A percentile compares a stretch with the other conserved stretches of the same genome.
phyloP scores from a whole-genome alignment of 75 land plant genomes.

The Adiantum capillusveneris region DNA sequence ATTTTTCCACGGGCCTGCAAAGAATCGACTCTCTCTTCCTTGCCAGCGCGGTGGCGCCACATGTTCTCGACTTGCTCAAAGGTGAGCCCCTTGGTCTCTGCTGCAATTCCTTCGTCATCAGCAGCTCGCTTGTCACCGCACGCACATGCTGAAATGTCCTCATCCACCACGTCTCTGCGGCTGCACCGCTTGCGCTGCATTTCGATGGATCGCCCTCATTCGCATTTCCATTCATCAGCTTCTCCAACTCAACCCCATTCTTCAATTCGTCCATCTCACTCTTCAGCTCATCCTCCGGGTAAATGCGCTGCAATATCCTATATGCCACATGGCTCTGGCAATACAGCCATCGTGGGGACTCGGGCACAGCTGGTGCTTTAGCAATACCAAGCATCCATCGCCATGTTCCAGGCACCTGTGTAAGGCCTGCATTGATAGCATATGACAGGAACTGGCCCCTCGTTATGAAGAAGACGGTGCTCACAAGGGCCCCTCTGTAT shows the following conservation, averaged over 20 bases:
- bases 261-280: conserved; percentile 43
- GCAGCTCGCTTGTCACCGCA: conserved; percentile 8
- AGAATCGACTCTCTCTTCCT: too few species aligned
- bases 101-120: conserved; percentile 20
- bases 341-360: conserved; percentile 81
- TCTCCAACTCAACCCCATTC: conserved; percentile 40
- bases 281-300: conserved; percentile 46
- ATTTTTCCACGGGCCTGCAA: too few species aligned
- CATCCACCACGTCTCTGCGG: not conserved
- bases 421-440: conserved; percentile 31
- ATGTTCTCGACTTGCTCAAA: conserved; percentile 80
- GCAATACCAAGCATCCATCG: conserved; percentile 83
- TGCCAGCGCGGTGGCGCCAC: conserved; percentile 29
- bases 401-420: conserved; percentile 61
- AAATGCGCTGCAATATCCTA: conserved; percentile 41
- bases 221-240: not conserved
- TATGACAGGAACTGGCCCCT: conserved; percentile 41
- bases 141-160: not conserved
- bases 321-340: conserved; percentile 45
- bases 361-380: conserved; percentile 72
- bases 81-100: conserved; percentile 77
- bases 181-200: too few species aligned
- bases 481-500: conserved; percentile 40
- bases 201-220: too few species aligned
- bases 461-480: conserved; percentile 41